Evolutionary conservation across 129 eudicot species (phyloP).

Genomic region (Mikania micrantha): DNA sequence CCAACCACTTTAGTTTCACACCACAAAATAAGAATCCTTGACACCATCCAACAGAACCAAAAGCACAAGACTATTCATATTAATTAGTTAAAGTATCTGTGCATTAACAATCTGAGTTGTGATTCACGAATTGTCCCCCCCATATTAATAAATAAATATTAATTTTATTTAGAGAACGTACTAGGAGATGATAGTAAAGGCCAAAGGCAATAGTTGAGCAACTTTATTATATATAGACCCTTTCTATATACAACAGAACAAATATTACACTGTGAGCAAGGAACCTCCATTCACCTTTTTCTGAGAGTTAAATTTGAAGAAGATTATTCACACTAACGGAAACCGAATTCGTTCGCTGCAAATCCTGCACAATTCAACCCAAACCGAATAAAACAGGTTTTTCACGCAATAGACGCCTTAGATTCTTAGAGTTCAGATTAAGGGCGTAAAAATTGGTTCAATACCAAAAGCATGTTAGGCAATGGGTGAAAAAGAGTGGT

Average conservation of each 20-base stretch:
- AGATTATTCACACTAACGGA: slow-evolving; percentile 92
- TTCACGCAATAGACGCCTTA: too few relatives aligned
- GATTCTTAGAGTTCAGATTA: neutral
- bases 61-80: too few relatives aligned
- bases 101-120: neutral
- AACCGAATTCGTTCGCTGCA: slow-evolving; percentile 88
- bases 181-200: neutral
- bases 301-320: slow-evolving; percentile 68
- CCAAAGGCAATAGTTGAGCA: neutral
- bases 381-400: too few relatives aligned
- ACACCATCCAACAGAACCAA: too few relatives aligned
- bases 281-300: neutral
- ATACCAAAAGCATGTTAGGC: neutral
- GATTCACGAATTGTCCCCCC: neutral
- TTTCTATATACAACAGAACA: neutral
- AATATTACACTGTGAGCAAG: neutral
- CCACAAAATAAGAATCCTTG: too few relatives aligned
- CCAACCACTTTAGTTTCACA: too few relatives aligned
- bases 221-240: neutral
- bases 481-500: neutral
- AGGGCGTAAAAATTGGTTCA: neutral
- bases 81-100: too few relatives aligned
- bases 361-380: slow-evolving; percentile 55
- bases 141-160: neutral
- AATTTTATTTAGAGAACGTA: neutral